Evolutionary conservation across 257 asterid genomes (phyloP), one percentile per base, ranked within the genome.

Genomic region (Solanum ossicruentum): DNA sequence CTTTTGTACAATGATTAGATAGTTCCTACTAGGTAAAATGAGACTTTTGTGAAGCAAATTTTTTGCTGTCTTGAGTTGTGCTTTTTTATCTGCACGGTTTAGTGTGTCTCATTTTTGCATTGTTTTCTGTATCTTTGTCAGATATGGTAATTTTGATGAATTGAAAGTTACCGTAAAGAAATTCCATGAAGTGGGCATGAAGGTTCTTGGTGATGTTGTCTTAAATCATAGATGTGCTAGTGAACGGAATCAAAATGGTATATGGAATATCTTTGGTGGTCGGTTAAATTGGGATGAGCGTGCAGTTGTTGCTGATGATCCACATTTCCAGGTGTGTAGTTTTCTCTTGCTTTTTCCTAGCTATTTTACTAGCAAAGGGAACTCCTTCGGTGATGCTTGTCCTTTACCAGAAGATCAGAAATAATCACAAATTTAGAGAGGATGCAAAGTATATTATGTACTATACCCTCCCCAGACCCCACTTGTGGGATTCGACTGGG

Each of bases 191-290:
- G 94, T 88, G 84, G 98, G 97, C 73, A 87, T 97, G 63, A 90
- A 69, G 83, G 95, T 90, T 87, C 98, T 97, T 49, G 99, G 99
- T 65, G 99, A 96, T 91, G 98, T 80, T 84, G 99, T 97, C 87
- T 84, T 97, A 88, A 97, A 97, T 86, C 99, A 97, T 86, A 93
- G 99, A 17, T 97, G 99, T 88, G 99, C 99, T 60, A 91, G 93
- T 45, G 66, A 55, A 73, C 52, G 87, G 88, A 97, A 97, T 88
- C 91, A 91, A 84, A 97, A 95, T 86, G 98, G 99, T 73, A 88
- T 97, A 57, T 97, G 99, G 99, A 97, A 97, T 90, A 92, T 93
- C 66, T 96, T 95, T 87, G 98, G 99, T 81, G 98, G 98, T 85
- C 98, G 93, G 83, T 86, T 97, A 86, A 95, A 92, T 89, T 97